Percentiles rank a stretch among this genome's conserved stretches.
phyloP scores from a whole-genome alignment of 2,329 filamentous ascomycete species.

The Cercospora zeae-maydis region DNA sequence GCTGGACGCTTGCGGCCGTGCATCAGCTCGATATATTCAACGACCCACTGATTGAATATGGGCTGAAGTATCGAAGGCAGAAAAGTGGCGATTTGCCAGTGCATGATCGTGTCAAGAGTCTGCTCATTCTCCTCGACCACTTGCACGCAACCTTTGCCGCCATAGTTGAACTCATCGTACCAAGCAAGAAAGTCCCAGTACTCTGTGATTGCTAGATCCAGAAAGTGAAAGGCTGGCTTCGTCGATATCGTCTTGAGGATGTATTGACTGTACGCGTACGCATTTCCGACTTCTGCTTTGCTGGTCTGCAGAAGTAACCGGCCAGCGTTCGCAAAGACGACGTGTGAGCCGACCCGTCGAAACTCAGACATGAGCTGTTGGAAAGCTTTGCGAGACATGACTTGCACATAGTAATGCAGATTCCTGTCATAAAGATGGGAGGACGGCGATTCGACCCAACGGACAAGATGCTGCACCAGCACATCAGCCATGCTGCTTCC shows the following conservation, averaged over 20 bases:
- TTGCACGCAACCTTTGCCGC: constrained; percentile 83
- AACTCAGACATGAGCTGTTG: constrained; percentile 97
- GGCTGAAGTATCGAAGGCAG: constrained; percentile 75
- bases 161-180: constrained; percentile 99
- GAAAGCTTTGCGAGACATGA: constrained; percentile 96
- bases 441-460: constrained; percentile 91
- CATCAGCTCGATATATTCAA: constrained; percentile 95
- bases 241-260: constrained; percentile 95
- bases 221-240: constrained; percentile 93
- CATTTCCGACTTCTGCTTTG: constrained; percentile 94
- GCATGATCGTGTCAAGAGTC: constrained; percentile 86
- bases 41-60: constrained; percentile 85
- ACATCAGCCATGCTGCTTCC: constrained; percentile 94
- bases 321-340: constrained; percentile 91
- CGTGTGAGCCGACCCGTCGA: constrained; percentile 86
- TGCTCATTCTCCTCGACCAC: constrained; percentile 75
- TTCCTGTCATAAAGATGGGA: constrained; percentile 95
- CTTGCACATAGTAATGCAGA: constrained; percentile 94
- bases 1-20: constrained; percentile 72
- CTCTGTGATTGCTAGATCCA: constrained; percentile 95
- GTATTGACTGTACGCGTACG: constrained; percentile 94
- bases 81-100: constrained; percentile 95
- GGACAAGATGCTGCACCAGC: constrained; percentile 93
- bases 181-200: constrained; percentile 99
- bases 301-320: constrained; percentile 89